Conservation (phyloP, 1,284 basidiomycete genomes). For the Moesziomyces parantarcticus region DNA sequence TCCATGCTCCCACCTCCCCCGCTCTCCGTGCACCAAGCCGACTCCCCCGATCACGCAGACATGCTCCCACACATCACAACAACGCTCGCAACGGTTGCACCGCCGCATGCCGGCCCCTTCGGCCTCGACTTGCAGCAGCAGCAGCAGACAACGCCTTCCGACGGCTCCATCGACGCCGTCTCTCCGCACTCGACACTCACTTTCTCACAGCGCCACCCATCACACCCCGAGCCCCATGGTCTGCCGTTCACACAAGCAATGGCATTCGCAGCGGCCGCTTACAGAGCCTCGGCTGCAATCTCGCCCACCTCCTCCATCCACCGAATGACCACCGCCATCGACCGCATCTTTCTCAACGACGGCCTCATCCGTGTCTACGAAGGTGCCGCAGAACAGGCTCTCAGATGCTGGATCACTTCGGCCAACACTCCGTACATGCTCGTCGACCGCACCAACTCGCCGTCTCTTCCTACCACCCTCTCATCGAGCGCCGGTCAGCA, state of each 20-base stretch:
- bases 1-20: neutral
- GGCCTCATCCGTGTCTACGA: slow-evolving; percentile 29
- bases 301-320: slow-evolving; percentile 11
- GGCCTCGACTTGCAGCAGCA: no score
- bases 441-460: neutral
- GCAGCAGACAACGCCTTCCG: no score
- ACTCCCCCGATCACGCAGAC: no score
- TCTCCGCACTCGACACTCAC: neutral
- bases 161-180: no score
- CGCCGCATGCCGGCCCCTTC: no score
- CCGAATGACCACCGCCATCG: slow-evolving; percentile 18
- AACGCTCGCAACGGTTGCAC: neutral
- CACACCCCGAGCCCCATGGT: neutral
- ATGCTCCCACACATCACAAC: neutral
- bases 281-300: neutral
- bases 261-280: slow-evolving; percentile 1
- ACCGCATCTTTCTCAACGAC: slow-evolving; percentile 32
- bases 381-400: slow-evolving; percentile 30
- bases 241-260: neutral
- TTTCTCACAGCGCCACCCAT: neutral
- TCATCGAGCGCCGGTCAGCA: slow-evolving; percentile 4
- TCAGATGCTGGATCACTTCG: slow-evolving; percentile 30
- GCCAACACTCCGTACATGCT: slow-evolving; percentile 35
- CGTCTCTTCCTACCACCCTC: neutral
- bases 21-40: no score